These are phyloP conservation scores for Botryosphaeria dothidea DNA, from an alignment of 2,329 filamentous ascomycete species.

Conservation along the genomic window DNA sequence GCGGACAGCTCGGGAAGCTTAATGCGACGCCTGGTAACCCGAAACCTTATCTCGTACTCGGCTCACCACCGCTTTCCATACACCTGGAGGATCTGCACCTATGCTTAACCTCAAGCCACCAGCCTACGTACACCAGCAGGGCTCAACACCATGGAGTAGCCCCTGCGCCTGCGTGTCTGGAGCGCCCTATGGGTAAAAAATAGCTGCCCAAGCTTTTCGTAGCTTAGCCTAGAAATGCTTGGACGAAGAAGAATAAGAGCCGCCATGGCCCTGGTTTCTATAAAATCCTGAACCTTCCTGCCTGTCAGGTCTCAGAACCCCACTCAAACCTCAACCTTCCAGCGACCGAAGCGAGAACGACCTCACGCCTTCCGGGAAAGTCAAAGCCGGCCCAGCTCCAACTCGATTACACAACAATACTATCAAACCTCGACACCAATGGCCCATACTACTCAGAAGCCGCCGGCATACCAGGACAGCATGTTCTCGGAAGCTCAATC, in stretches of 20 bases:
- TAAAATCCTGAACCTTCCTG: not conserved
- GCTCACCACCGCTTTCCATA: not conserved
- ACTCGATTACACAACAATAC: not conserved
- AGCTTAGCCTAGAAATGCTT: not conserved
- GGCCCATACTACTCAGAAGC: not conserved
- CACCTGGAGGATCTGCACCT: not conserved
- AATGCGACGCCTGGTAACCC: not conserved
- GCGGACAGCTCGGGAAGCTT: slow-evolving; percentile 9
- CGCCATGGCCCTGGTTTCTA: not conserved
- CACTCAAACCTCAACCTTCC: not conserved
- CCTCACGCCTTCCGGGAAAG: not conserved
- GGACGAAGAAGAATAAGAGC: not conserved
- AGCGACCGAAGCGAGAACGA: not conserved
- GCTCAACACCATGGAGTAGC: not conserved
- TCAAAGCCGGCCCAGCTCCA: no score
- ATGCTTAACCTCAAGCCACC: not conserved
- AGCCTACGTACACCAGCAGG: not conserved
- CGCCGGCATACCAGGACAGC: not conserved
- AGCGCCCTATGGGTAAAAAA: not conserved
- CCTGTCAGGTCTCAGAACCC: not conserved
- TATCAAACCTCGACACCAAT: not conserved
- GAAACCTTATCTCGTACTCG: slow-evolving; percentile 10
- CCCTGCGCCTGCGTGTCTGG: not conserved
- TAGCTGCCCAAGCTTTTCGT: not conserved
- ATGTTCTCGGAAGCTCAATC: not conserved